These are phyloP conservation scores for Mortierella sp. DNA, from an alignment of 371 early-diverging fungal genomes.

Conservation along the genomic window DNA sequence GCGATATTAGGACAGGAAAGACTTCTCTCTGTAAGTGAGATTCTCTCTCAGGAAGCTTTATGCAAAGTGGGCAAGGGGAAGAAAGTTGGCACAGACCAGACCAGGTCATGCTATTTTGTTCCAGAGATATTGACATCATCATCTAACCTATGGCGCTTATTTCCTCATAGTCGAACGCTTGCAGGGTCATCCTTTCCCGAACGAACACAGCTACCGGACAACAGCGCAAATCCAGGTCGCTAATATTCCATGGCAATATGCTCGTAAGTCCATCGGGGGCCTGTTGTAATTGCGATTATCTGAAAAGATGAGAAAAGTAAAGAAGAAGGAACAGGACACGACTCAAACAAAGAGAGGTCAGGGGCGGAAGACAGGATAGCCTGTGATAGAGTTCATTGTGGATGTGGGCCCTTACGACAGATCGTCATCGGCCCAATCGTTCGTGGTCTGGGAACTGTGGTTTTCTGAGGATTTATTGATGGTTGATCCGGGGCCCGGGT, in stretches of 20 bases:
- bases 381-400: constrained; percentile 9
- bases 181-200: constrained; percentile 66
- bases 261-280: constrained; percentile 54
- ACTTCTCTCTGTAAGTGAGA: constrained; percentile 68
- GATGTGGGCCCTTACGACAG: constrained; percentile 15
- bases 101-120: neutral
- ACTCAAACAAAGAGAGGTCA: neutral
- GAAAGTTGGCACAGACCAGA: constrained; percentile 18
- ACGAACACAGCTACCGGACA: constrained; percentile 61
- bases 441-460: neutral
- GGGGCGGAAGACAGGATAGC: neutral
- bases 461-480: neutral
- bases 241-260: constrained; percentile 78
- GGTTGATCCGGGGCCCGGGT: neutral
- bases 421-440: neutral
- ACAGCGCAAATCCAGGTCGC: constrained; percentile 78
- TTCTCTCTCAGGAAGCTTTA: neutral
- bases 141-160: neutral
- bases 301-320: neutral
- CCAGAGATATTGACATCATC: constrained; percentile 1
- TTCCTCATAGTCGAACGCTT: constrained; percentile 66
- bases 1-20: constrained; percentile 78
- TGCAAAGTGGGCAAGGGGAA: constrained; percentile 2
- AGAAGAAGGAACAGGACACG: neutral
- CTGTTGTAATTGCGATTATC: neutral